Evolutionary conservation across 768 basidiomycete species (phyloP).

Genomic region (Neoboletus brunneissimus): DNA sequence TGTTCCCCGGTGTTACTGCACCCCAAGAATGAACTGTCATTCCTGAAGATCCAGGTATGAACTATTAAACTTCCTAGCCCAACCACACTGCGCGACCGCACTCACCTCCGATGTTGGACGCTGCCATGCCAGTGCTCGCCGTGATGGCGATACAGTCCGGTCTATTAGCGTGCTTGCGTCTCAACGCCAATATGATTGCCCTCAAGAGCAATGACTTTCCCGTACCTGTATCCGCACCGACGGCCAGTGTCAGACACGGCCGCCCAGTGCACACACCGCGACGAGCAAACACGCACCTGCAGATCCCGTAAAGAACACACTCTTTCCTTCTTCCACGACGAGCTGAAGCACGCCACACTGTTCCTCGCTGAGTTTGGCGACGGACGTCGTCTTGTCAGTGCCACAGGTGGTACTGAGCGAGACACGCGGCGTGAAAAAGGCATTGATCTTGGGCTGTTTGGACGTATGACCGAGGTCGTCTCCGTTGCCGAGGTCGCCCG

Average conservation of each 20-base stretch:
- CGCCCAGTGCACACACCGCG: neutral
- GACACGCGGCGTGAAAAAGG: constrained; percentile 29
- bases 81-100: neutral
- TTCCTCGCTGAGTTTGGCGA: constrained; percentile 50
- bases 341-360: constrained; percentile 51
- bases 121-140: constrained; percentile 45
- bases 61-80: neutral
- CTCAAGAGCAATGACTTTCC: constrained; percentile 61
- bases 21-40: constrained; percentile 62
- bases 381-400: constrained; percentile 24
- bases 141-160: constrained; percentile 42
- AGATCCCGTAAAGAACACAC: constrained; percentile 65
- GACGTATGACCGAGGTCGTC: neutral
- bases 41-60: constrained; percentile 32
- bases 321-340: constrained; percentile 55
- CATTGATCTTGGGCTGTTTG: constrained; percentile 27
- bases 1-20: constrained; percentile 49
- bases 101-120: constrained; percentile 47
- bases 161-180: constrained; percentile 34
- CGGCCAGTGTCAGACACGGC: neutral
- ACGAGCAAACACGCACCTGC: constrained; percentile 44
- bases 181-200: constrained; percentile 53
- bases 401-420: constrained; percentile 30
- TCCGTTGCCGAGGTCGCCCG: neutral
- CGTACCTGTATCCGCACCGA: constrained; percentile 41